Conservation (phyloP, 306 rosid species). For the Rosa rugosa region DNA sequence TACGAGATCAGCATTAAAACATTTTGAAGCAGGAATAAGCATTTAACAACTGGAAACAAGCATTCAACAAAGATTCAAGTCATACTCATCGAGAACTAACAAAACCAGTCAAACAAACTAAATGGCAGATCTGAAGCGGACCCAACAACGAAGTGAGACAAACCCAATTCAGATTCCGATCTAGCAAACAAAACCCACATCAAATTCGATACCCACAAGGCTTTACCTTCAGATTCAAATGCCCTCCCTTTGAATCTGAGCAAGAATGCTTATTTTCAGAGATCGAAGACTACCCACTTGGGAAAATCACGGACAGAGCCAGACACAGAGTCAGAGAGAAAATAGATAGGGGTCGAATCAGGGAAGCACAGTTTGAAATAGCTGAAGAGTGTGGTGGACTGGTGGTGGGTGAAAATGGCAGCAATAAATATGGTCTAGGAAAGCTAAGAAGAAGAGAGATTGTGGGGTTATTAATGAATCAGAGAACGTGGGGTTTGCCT, state of each 20-base stretch:
- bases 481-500: constrained; percentile 15
- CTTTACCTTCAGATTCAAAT: constrained; percentile 9
- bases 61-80: not conserved
- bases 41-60: not conserved
- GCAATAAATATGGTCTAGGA: constrained; percentile 12
- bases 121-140: constrained; percentile 10
- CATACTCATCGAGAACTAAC: not conserved
- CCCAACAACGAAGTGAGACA: not conserved
- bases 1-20: not conserved
- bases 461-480: constrained; percentile 18
- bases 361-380: not conserved
- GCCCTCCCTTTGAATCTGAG: not conserved
- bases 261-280: not conserved
- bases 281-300: not conserved
- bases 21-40: not conserved
- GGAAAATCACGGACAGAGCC: not conserved
- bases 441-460: constrained; percentile 2
- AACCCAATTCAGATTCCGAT: constrained; percentile 16
- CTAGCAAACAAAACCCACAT: constrained; percentile 2
- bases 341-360: not conserved
- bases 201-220: not conserved
- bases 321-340: not conserved
- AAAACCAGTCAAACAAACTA: not conserved
- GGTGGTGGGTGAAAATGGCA: not conserved
- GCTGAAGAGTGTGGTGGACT: not conserved